Evolutionary conservation across 495 filamentous ascomycete genomes (phyloP).

Genomic region (Letharia lupina): DNA sequence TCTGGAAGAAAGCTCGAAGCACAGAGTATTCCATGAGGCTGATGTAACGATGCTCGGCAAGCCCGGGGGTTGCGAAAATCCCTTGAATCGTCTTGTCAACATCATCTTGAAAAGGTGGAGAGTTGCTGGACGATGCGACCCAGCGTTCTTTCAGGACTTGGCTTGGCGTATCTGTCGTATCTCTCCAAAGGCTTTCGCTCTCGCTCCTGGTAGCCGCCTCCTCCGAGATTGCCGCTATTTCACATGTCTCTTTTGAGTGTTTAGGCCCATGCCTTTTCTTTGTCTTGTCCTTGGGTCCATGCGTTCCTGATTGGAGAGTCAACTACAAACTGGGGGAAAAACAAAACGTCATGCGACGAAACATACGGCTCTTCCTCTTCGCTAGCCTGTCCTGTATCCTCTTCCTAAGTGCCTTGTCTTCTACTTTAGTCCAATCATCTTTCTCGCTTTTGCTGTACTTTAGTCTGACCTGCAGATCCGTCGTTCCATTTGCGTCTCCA

Average conservation of each 20-base stretch:
- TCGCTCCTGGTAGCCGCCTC: background rate
- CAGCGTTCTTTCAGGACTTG: background rate
- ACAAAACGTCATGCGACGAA: background rate
- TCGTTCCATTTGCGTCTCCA: background rate
- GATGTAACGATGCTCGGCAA: conserved; percentile 19
- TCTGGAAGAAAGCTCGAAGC: conserved; percentile 16
- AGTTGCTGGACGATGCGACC: background rate
- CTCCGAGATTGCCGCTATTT: background rate
- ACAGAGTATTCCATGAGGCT: conserved; percentile 19
- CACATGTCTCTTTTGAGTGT: background rate
- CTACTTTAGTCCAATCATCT: conserved; percentile 22
- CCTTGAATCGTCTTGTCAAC: background rate
- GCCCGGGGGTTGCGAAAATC: background rate
- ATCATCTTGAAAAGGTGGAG: background rate
- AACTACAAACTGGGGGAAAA: background rate
- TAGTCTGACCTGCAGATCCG: conserved; percentile 15
- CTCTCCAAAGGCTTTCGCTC: background rate
- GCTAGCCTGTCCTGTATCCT: conserved; percentile 21
- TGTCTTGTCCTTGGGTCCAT: background rate
- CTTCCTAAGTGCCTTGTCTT: conserved; percentile 23
- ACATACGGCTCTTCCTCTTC: conserved; percentile 21
- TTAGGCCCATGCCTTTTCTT: background rate
- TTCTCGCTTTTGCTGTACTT: conserved; percentile 9
- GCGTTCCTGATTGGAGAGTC: background rate
- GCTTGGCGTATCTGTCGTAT: background rate